Percentiles rank a stretch among this genome's conserved stretches.
Evolutionary conservation across 495 filamentous ascomycete species (phyloP).

Genomic region (Thozetella sp.): DNA sequence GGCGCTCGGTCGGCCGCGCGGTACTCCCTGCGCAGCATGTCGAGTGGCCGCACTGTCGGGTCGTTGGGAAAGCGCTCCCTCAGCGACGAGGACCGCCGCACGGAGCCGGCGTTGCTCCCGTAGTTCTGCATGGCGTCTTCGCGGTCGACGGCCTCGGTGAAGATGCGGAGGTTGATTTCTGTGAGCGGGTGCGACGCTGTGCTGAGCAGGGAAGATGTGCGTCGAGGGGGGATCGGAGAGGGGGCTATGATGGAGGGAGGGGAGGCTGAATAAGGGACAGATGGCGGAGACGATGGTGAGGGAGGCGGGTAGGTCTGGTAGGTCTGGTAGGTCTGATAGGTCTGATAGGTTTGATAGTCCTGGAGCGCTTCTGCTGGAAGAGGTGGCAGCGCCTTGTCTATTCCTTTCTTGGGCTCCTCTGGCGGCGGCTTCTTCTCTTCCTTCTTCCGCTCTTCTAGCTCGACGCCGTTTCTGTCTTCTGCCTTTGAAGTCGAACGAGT

Average conservation of each 20-base stretch:
- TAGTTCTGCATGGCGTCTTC: background rate
- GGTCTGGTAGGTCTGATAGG: too few relatives aligned
- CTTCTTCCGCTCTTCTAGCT: background rate
- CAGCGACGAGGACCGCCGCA: slow-evolving; percentile 51
- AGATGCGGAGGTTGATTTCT: background rate
- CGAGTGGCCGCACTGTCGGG: slow-evolving; percentile 62
- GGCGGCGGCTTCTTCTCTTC: background rate
- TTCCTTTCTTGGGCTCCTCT: background rate
- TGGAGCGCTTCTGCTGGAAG: background rate
- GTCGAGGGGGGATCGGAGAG: background rate
- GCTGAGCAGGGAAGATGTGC: background rate
- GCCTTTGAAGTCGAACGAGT: background rate
- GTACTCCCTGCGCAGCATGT: slow-evolving; percentile 56
- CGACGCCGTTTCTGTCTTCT: background rate
- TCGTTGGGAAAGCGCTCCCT: slow-evolving; percentile 60
- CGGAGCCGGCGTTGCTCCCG: slow-evolving; percentile 11
- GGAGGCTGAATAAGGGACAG: too few relatives aligned
- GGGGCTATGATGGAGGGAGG: too few relatives aligned
- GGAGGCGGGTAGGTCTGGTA: too few relatives aligned
- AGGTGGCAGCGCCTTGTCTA: background rate
- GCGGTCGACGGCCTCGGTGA: background rate
- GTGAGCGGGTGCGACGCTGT: background rate
- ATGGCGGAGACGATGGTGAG: too few relatives aligned
- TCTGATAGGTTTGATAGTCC: too few relatives aligned
- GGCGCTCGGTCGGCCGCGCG: slow-evolving; percentile 63